phyloP scores from a whole-genome alignment of 345 rosid species.

The Populus euphratica region DNA sequence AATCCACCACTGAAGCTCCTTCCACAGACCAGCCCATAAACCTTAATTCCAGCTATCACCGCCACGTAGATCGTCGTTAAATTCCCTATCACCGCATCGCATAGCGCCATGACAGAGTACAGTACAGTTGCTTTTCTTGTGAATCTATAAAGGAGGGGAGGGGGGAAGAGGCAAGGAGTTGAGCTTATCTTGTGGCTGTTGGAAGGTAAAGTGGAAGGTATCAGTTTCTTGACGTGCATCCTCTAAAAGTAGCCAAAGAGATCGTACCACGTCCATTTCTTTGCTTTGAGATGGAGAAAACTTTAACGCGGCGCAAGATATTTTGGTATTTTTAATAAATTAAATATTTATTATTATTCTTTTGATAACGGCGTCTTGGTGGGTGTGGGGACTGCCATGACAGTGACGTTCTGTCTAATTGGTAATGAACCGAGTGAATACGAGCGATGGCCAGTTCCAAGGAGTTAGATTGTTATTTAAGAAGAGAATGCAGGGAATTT shows the following conservation, averaged over 20 bases:
- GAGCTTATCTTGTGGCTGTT: constrained; percentile 18
- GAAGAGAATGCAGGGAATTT: not conserved
- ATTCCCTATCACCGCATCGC: constrained; percentile 78
- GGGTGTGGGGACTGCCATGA: not conserved
- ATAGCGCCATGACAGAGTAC: constrained; percentile 52
- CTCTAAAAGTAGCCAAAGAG: constrained; percentile 15
- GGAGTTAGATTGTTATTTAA: not conserved
- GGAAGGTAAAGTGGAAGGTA: constrained; percentile 14
- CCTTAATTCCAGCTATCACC: constrained; percentile 70
- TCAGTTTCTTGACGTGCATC: constrained; percentile 1
- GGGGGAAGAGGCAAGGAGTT: not conserved
- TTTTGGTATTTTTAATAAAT: not conserved
- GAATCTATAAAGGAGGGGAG: not conserved
- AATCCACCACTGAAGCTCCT: constrained; percentile 63
- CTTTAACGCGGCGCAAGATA: not conserved
- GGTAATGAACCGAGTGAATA: not conserved
- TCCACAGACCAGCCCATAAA: constrained; percentile 53
- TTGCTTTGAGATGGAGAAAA: not conserved
- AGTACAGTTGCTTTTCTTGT: too few relatives aligned
- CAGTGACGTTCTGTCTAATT: not conserved
- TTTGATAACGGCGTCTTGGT: constrained; percentile 9
- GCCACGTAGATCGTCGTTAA: constrained; percentile 81
- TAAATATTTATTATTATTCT: not conserved
- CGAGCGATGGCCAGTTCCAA: not conserved
- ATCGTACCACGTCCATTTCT: constrained; percentile 7